Percentiles rank a stretch among this genome's conserved stretches.
Conservation (phyloP, 2,329 filamentous ascomycete genomes). For the Metarhizium humberi region DNA sequence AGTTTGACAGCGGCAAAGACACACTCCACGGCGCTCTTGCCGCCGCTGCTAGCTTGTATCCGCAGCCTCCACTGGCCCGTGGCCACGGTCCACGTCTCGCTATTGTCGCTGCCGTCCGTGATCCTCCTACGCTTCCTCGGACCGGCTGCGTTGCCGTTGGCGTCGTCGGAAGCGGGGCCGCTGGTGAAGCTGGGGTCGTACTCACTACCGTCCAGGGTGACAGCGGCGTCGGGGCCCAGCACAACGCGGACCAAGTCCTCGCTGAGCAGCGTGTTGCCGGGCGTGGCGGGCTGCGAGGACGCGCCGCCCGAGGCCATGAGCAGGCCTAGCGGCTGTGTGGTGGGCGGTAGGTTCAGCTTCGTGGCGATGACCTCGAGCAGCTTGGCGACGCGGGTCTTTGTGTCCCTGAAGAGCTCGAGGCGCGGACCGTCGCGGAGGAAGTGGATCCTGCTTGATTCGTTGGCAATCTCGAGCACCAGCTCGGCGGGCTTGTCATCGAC, state of each 20-base stretch:
- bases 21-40: conserved; percentile 54
- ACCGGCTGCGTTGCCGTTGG: conserved; percentile 14
- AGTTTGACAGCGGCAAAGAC: conserved; percentile 68
- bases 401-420: conserved; percentile 66
- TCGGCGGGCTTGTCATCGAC: conserved; percentile 67
- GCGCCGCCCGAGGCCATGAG: conserved; percentile 58
- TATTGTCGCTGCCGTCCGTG: conserved; percentile 23
- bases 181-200: conserved; percentile 19
- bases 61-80: conserved; percentile 65
- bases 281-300: conserved; percentile 51
- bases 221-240: conserved; percentile 49
- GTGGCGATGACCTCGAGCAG: conserved; percentile 74
- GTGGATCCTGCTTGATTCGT: conserved; percentile 53
- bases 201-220: conserved; percentile 49
- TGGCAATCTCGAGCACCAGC: conserved; percentile 71
- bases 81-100: conserved; percentile 48
- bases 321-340: conserved; percentile 51
- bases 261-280: conserved; percentile 59
- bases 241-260: conserved; percentile 60
- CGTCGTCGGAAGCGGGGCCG: conserved; percentile 20
- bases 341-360: conserved; percentile 61
- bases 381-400: conserved; percentile 59
- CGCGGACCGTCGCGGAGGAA: conserved; percentile 29
- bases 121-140: conserved; percentile 36
- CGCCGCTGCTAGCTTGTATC: conserved; percentile 44